Percentiles rank a stretch among this genome's conserved stretches.
Conservation (phyloP, 495 filamentous ascomycete genomes). For the Alectoria sarmentosa region DNA sequence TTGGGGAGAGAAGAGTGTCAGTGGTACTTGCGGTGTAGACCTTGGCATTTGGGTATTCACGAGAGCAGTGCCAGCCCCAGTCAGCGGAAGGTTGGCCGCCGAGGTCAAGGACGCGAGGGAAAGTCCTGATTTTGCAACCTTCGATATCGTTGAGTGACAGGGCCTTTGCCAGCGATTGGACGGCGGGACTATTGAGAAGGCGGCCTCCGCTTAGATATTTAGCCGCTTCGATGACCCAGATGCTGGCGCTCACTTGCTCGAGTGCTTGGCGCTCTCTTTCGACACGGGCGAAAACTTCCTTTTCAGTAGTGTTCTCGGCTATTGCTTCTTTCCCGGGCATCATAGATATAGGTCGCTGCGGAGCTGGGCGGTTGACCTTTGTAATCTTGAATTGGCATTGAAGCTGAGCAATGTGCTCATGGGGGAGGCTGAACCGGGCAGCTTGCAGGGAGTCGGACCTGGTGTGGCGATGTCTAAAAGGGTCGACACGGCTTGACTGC, state of each 20-base stretch:
- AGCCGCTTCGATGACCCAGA: conserved; percentile 75
- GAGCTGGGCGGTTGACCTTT: conserved; percentile 39
- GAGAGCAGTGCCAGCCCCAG: conserved; percentile 91
- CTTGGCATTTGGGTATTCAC: conserved; percentile 73
- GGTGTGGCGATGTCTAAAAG: conserved; percentile 72
- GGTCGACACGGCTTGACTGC: conserved; percentile 55
- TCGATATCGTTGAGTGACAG: conserved; percentile 18
- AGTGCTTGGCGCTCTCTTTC: conserved; percentile 77
- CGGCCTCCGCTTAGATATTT: conserved; percentile 73
- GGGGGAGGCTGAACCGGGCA: conserved; percentile 58
- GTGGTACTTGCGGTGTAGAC: conserved; percentile 73
- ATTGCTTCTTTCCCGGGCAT: conserved; percentile 44
- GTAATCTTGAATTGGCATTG: conserved; percentile 66
- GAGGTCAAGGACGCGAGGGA: conserved; percentile 74
- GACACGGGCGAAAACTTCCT: conserved; percentile 44
- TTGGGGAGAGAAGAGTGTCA: conserved; percentile 59
- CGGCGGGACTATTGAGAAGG: conserved; percentile 69
- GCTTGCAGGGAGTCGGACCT: conserved; percentile 88
- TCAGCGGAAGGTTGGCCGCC: conserved; percentile 79
- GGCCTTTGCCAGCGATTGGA: conserved; percentile 45
- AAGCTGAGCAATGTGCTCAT: conserved; percentile 62
- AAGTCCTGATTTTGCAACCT: conserved; percentile 28
- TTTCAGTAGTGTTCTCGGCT: conserved; percentile 38
- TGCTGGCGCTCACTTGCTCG: conserved; percentile 61
- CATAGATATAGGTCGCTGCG: conserved; percentile 46